Conservation (phyloP, 306 rosid genomes). For the Cucumis sativus region Cucumber_9930_V3 NC_026658.2:456001-456500, state of each 20-base stretch:
- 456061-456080: no score
- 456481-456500: not conserved
- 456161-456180: not conserved
- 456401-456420: no score
- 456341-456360: not conserved
- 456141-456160: not conserved
- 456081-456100: no score
- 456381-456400: no score
- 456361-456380: not conserved
- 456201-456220: not conserved
- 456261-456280: not conserved
- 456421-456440: no score
- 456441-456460: no score
- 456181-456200: not conserved
- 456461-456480: not conserved
- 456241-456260: not conserved
- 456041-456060: no score
- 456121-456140: no score
- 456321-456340: not conserved
- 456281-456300: not conserved
- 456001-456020: not conserved
- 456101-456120: no score
- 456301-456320: not conserved
- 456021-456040: not conserved
- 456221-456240: not conserved